Base-by-base conservation (phyloP, 2,329 filamentous ascomycete genomes). In the Microdochium bolleyi region DNA sequence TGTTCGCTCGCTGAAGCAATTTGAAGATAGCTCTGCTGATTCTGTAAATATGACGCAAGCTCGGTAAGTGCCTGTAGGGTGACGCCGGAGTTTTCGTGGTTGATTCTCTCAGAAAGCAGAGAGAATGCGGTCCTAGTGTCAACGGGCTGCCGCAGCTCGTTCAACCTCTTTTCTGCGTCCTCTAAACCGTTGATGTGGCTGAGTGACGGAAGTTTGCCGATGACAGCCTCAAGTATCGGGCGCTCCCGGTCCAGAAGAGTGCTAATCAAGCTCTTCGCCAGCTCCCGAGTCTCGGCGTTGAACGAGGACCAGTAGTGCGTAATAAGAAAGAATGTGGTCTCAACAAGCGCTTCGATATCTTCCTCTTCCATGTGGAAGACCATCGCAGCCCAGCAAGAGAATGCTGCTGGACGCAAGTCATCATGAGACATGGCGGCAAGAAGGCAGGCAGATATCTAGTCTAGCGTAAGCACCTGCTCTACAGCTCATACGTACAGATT, bases 251-350 rank as follows among this genome's bases (percentile, higher is more conserved):
- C 74, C 38, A 94, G 70, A 37, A 96, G 73, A 53, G 78, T 77
- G 11, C 75, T 71, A 24, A 97, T 74, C 57, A 91, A 76, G 16
- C 78, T 71, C 54, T 82, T 76, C 2, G 85, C 86, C 52, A 76
- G 74, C 3, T 76, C 62, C 56, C 80, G 82, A 1, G 85, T 85
- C 2, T 74, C 66, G 3, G 77, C 72, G 22, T 84, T 82, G 53
- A 97, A 84, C 1, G 62, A 65, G 3, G 67, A 58, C 94, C 94
- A 99, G 62, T 94, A 86, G 59, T 87, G 84, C 24, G 87, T 84
- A 49, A 97, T 84, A 41, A 96, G 82, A 51, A 92, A 91, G 59
- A 97, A 90, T 0, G 92, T 95, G 54, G 92, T 91, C 64, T 96
- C 91, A 9, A 97, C 74, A 37, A 96, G 78, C 24, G 83, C 77